Evolutionary conservation across 2,329 filamentous ascomycete genomes (phyloP).

Genomic region (Grosmannia serpens): DNA sequence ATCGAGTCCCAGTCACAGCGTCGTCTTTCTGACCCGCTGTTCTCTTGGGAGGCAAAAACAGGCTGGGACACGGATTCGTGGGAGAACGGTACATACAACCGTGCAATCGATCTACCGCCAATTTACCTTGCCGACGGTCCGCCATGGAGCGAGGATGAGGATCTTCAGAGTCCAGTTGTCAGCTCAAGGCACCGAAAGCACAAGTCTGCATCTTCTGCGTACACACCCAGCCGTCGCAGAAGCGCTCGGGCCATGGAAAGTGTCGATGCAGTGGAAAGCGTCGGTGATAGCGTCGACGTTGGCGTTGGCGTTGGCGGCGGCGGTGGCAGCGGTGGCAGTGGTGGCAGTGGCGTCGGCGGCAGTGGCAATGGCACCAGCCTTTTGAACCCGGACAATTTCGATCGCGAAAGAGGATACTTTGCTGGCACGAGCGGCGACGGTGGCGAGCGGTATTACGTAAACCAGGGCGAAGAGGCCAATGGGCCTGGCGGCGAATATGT

Average conservation of each 20-base stretch:
- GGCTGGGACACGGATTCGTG: constrained; percentile 41
- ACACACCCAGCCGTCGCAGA: constrained; percentile 33
- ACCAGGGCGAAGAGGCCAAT: constrained; percentile 60
- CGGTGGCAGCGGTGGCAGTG: constrained; percentile 13
- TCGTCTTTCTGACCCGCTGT: constrained; percentile 71
- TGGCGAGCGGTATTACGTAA: constrained; percentile 64
- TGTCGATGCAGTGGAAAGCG: background rate
- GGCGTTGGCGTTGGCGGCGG: constrained; percentile 11
- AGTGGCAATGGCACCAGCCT: constrained; percentile 26
- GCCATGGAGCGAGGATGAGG: constrained; percentile 91
- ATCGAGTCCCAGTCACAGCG: constrained; percentile 53
- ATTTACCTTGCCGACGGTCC: constrained; percentile 81
- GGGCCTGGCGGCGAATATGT: constrained; percentile 71
- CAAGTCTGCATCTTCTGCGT: constrained; percentile 52
- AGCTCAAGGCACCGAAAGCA: constrained; percentile 78
- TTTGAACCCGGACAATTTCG: constrained; percentile 37
- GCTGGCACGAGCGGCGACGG: constrained; percentile 57
- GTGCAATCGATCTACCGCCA: constrained; percentile 61
- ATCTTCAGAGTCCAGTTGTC: constrained; percentile 83
- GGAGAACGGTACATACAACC: constrained; percentile 41
- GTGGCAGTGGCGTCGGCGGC: background rate
- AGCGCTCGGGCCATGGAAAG: constrained; percentile 26
- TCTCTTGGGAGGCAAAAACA: constrained; percentile 60
- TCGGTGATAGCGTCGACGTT: constrained; percentile 1
- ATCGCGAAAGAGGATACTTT: constrained; percentile 55